Conservation (phyloP, 768 basidiomycete genomes). For the Amanita polypyramis region DNA sequence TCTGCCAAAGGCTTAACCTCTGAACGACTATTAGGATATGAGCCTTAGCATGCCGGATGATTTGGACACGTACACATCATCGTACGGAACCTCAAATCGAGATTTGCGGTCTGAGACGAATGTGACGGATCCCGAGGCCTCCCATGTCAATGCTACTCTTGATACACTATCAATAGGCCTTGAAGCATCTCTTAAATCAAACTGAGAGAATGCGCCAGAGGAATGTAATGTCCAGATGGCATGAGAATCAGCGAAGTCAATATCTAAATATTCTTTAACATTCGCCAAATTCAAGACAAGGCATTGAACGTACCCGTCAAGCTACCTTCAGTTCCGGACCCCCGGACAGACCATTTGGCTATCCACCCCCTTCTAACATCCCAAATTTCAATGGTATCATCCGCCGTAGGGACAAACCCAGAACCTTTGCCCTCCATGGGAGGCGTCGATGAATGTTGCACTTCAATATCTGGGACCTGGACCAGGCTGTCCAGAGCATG, state of each 20-base stretch:
- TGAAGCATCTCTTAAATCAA: conserved; percentile 57
- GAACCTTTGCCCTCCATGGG: conserved; percentile 12
- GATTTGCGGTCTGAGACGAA: conserved; percentile 51
- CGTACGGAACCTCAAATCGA: conserved; percentile 64
- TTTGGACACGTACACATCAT: conserved; percentile 53
- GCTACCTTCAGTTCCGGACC: conserved; percentile 57
- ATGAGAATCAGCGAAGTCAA: conserved; percentile 61
- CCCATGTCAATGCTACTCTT: conserved; percentile 57
- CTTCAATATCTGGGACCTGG: background rate
- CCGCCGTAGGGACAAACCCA: conserved; percentile 12
- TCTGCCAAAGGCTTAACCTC: conserved; percentile 22
- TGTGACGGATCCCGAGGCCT: conserved; percentile 48
- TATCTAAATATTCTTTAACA: conserved; percentile 32
- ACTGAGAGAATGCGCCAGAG: conserved; percentile 70
- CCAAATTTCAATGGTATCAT: conserved; percentile 76
- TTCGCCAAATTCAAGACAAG: background rate
- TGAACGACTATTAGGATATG: conserved; percentile 24
- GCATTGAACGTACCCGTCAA: conserved; percentile 48
- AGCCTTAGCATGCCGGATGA: conserved; percentile 2
- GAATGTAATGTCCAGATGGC: conserved; percentile 64
- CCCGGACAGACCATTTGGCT: conserved; percentile 70
- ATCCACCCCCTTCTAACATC: conserved; percentile 75
- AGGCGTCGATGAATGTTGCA: background rate
- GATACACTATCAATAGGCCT: conserved; percentile 62
- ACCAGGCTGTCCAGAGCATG: background rate